A percentile compares a stretch with the other conserved stretches of the same genome.
phyloP scores from a whole-genome alignment of 2,329 filamentous ascomycete species.

The Exophiala lecanii-corni region DNA sequence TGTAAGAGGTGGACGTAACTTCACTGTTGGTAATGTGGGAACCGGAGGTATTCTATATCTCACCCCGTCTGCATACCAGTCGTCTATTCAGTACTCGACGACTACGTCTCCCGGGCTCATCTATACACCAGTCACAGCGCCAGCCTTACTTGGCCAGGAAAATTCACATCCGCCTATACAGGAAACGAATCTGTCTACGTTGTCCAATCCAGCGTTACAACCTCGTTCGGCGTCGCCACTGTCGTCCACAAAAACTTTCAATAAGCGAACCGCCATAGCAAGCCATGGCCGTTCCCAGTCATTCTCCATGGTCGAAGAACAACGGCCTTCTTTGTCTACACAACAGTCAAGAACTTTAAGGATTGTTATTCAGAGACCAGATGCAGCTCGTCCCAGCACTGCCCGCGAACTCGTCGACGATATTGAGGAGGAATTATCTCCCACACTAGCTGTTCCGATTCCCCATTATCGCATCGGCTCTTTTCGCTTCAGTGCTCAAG shows the following conservation, averaged over 20 bases:
- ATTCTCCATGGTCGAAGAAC: conserved; percentile 70
- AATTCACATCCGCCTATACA: conserved; percentile 5
- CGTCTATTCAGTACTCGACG: conserved; percentile 30
- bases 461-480: conserved; percentile 80
- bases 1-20: conserved; percentile 64
- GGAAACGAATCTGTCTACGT: conserved; percentile 2
- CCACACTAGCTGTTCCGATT: conserved; percentile 68
- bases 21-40: conserved; percentile 75
- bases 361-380: conserved; percentile 71
- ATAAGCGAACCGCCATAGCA: conserved; percentile 8
- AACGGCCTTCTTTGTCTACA: conserved; percentile 36
- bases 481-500: conserved; percentile 71
- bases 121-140: conserved; percentile 52
- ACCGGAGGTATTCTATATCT: conserved; percentile 79
- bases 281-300: conserved; percentile 48
- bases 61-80: conserved; percentile 52
- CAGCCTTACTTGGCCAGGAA: conserved; percentile 23
- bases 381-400: conserved; percentile 59
- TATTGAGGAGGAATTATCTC: conserved; percentile 36
- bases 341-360: conserved; percentile 64
- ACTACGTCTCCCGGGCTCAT: conserved; percentile 47
- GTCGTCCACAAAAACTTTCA: conserved; percentile 3
- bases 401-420: conserved; percentile 47
- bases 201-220: conserved; percentile 10
- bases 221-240: conserved; percentile 9